Evolutionary conservation across 2,329 filamentous ascomycete genomes (phyloP).

Genomic region (Aureobasidium sp.): DNA sequence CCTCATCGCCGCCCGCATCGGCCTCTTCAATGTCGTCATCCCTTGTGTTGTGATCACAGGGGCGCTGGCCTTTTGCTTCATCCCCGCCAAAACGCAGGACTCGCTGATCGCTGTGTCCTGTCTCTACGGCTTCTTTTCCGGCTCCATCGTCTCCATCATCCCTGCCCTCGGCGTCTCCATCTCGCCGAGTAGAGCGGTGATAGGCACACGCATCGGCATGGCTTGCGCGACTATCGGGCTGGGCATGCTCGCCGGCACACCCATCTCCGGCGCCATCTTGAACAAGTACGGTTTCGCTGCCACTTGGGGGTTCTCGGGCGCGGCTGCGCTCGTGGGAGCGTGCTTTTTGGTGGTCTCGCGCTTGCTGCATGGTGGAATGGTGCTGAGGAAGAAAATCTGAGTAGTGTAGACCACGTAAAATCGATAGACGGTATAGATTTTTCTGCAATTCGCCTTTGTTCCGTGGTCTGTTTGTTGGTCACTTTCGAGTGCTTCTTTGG

Average conservation of each 20-base stretch:
- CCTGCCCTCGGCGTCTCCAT: slow-evolving; percentile 26
- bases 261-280: slow-evolving; percentile 28
- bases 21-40: slow-evolving; percentile 47
- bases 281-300: background rate
- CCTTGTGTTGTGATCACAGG: slow-evolving; percentile 31
- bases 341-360: background rate
- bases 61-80: slow-evolving; percentile 27
- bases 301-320: background rate
- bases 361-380: background rate
- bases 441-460: too few species aligned
- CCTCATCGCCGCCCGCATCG: slow-evolving; percentile 49
- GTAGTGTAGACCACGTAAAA: too few species aligned
- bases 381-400: background rate
- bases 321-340: background rate
- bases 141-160: slow-evolving; percentile 26
- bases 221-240: slow-evolving; percentile 26
- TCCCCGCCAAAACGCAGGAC: slow-evolving; percentile 21
- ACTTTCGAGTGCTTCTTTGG: too few species aligned
- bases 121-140: slow-evolving; percentile 29
- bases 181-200: slow-evolving; percentile 24
- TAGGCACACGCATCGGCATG: slow-evolving; percentile 27
- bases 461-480: too few species aligned
- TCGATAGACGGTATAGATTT: too few species aligned
- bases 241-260: slow-evolving; percentile 27
- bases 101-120: slow-evolving; percentile 26